Conservation (phyloP, 2,329 filamentous ascomycete species). For the Alternaria brassicicola region DNA sequence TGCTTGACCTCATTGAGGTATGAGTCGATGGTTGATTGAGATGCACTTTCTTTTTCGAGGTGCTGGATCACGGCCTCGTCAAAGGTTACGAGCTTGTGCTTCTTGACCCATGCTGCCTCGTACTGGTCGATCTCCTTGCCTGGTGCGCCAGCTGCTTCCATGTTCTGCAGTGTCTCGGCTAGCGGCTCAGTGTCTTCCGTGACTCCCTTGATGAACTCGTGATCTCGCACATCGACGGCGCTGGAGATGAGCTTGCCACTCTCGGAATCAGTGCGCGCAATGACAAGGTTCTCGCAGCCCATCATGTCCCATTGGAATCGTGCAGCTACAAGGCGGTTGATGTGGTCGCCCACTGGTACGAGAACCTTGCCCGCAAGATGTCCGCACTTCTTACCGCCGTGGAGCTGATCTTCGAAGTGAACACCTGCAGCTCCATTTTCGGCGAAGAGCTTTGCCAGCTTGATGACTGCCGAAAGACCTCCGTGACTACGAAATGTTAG, state of each 20-base stretch:
- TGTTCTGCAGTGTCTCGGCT: conserved; percentile 84
- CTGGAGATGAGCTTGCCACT: conserved; percentile 89
- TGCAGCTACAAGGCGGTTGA: conserved; percentile 89
- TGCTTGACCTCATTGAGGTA: conserved; percentile 68
- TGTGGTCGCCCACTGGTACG: conserved; percentile 92
- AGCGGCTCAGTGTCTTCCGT: conserved; percentile 79
- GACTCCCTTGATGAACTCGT: conserved; percentile 94
- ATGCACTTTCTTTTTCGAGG: conserved; percentile 68
- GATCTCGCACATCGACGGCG: conserved; percentile 90
- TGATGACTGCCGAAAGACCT: conserved; percentile 88
- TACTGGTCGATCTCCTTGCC: conserved; percentile 83
- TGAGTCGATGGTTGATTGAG: conserved; percentile 66
- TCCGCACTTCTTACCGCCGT: conserved; percentile 98
- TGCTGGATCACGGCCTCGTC: conserved; percentile 87
- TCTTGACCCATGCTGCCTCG: conserved; percentile 87
- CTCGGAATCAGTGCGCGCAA: conserved; percentile 94
- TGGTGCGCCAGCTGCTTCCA: conserved; percentile 80
- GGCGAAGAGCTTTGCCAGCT: conserved; percentile 95
- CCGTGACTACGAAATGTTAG: conserved; percentile 69
- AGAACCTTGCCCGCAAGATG: conserved; percentile 96
- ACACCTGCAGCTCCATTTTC: conserved; percentile 96
- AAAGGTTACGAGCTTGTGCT: conserved; percentile 83
- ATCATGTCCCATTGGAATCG: conserved; percentile 99
- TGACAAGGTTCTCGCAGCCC: conserved; percentile 92
- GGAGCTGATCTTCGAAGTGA: conserved; percentile 97